Conservation (phyloP, 208 protist genomes). For the Vickermania spadyakhi region DNA sequence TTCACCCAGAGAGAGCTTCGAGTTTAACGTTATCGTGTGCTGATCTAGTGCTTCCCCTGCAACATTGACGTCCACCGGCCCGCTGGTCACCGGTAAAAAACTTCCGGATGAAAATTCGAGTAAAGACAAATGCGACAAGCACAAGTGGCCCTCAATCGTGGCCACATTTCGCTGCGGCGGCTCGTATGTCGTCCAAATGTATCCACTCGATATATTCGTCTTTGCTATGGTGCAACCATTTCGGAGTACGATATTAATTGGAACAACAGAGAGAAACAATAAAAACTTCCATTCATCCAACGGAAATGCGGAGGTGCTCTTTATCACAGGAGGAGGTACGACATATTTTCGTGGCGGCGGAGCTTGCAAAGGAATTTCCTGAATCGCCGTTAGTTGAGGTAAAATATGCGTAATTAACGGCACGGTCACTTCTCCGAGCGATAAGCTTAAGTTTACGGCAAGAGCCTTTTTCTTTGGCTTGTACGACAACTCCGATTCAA, state of each 20-base stretch:
- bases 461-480: neutral
- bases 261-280: slow-evolving; percentile 16
- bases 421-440: neutral
- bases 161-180: neutral
- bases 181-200: slow-evolving; percentile 10
- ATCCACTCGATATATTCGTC: slow-evolving; percentile 6
- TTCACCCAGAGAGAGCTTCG: neutral
- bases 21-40: neutral
- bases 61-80: neutral
- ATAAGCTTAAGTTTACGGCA: slow-evolving; percentile 1
- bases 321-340: neutral
- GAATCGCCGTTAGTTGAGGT: neutral
- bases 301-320: neutral
- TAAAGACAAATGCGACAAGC: neutral
- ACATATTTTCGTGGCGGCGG: neutral
- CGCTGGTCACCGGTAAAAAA: neutral
- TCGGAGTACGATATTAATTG: slow-evolving; percentile 11
- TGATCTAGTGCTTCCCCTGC: neutral
- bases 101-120: neutral
- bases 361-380: neutral
- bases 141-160: neutral
- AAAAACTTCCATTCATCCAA: slow-evolving; percentile 13
- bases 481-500: slow-evolving; percentile 3
- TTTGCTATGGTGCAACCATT: slow-evolving; percentile 11
- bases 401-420: neutral